Conservation (phyloP, 2,329 filamentous ascomycete species). For the Iodosphaeria phyllophila region DNA sequence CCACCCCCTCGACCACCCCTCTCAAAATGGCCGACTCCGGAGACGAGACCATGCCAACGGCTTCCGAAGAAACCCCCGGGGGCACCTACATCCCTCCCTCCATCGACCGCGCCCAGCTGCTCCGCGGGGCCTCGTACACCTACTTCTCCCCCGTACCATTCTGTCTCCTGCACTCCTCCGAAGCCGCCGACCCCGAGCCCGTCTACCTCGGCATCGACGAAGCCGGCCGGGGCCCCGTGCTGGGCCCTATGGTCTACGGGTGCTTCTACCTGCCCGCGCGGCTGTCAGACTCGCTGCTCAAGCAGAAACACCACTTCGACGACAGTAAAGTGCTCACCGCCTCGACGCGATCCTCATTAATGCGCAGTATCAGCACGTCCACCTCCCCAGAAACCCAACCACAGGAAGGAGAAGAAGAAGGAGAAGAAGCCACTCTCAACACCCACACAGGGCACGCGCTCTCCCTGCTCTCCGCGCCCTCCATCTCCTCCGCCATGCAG, state of each 20-base stretch:
- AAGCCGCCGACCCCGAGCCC: slow-evolving; percentile 17
- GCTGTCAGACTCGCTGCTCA: slow-evolving; percentile 54
- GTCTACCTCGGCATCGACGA: slow-evolving; percentile 85
- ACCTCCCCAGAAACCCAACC: no score
- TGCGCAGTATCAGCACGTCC: slow-evolving; percentile 50
- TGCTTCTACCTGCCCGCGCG: slow-evolving; percentile 59
- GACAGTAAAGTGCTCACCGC: slow-evolving; percentile 87
- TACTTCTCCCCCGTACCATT: slow-evolving; percentile 60
- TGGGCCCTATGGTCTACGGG: slow-evolving; percentile 61
- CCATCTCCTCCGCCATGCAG: slow-evolving; percentile 68
- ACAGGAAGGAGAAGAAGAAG: no score
- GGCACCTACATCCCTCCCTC: slow-evolving; percentile 49
- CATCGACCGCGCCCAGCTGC: slow-evolving; percentile 34
- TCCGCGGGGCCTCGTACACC: slow-evolving; percentile 48
- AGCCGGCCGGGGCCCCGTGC: slow-evolving; percentile 82
- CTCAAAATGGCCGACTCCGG: slow-evolving; percentile 20
- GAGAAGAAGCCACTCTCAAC: no score
- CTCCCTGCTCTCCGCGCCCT: slow-evolving; percentile 60
- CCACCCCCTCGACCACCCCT: no score
- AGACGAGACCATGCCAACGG: slow-evolving; percentile 14
- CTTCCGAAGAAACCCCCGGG: slow-evolving; percentile 15
- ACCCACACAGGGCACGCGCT: slow-evolving; percentile 60
- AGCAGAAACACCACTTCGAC: slow-evolving; percentile 69
- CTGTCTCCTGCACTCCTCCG: slow-evolving; percentile 18
- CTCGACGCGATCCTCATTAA: slow-evolving; percentile 53